Evolutionary conservation across 805 yeast species (phyloP), one percentile per base, ranked within the genome.

Genomic region (Wickerhamiella allomyrinae): DNA sequence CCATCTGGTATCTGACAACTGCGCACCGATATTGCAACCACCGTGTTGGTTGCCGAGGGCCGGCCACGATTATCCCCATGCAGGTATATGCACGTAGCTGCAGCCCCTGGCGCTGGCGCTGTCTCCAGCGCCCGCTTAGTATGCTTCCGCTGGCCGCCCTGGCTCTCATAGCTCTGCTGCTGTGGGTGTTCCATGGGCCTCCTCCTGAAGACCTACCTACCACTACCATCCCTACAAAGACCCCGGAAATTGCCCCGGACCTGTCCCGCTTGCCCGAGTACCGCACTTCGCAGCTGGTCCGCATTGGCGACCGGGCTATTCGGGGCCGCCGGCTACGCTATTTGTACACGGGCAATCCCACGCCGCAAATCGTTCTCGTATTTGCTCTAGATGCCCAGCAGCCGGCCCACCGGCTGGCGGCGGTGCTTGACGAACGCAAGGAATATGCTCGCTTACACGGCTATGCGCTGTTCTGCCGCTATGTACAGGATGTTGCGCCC

Each of bases 381-480:
- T 74, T 93, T 0, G 78, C 81, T 2, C 63, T 87, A 22, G 94
- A 86, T 62, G 81, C 74, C 52, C 82, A 79, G 41, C 72, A 69
- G 42, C 75, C 74, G 52, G 73, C 76, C 23, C 56, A 71, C 31
- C 70, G 71, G 25, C 65, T 85, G 36, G 71, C 75, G 7, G 69
- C 69, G 42, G 63, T 84, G 42, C 79, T 82, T 13, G 85, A 82
- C 57, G 86, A 86, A 59, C 71, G 95, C 57, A 79, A 79, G 24
- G 80, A 79, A 55, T 86, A 85, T 55, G 91, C 91, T 3, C 79
- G 77, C 56, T 62, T 62, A 8, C 84, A 83, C 52, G 69, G 70
- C 21, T 85, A 77, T 57, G 95, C 93, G 29, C 60, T 83, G 20
- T 86, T 81, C 53, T 73, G 79, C 9, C 70, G 94, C 41, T 85